phyloP scores from a whole-genome alignment of 345 rosid species.

The Salix brachista region DNA sequence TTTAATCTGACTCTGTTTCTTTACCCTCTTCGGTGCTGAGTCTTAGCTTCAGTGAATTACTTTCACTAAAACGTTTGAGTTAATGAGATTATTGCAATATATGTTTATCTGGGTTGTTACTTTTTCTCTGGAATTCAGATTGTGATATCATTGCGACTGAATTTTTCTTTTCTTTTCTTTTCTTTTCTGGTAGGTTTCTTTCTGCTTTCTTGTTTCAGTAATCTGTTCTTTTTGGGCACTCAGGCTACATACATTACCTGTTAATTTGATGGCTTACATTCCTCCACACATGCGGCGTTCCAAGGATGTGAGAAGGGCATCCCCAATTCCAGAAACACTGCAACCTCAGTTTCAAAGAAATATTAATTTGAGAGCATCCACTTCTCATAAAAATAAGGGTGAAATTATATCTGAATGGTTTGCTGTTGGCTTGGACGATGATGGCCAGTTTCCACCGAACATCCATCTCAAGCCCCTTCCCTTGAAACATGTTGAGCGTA shows the following conservation, averaged over 20 bases:
- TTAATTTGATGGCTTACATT: too few species aligned
- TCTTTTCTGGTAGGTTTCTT: not conserved
- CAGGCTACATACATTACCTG: not conserved
- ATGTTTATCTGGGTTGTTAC: not conserved
- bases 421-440: constrained; percentile 40
- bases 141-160: not conserved
- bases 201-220: not conserved
- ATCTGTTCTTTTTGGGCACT: not conserved
- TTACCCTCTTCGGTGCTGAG: too few species aligned
- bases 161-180: not conserved
- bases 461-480: constrained; percentile 35
- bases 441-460: constrained; percentile 29
- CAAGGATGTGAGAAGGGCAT: constrained; percentile 22
- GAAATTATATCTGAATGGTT: constrained; percentile 44
- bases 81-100: too few species aligned
- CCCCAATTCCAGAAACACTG: constrained; percentile 33
- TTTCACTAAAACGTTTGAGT: too few species aligned
- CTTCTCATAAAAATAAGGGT: constrained; percentile 4
- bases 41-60: too few species aligned
- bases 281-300: constrained; percentile 44
- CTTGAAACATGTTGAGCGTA: constrained; percentile 25
- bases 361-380: constrained; percentile 15
- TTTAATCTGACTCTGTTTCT: too few species aligned
- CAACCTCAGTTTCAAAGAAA: constrained; percentile 31
- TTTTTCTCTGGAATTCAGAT: not conserved